Evolutionary conservation across 768 basidiomycete genomes (phyloP), one percentile per base, ranked within the genome.

Genomic region (Leccinum variicolor): DNA sequence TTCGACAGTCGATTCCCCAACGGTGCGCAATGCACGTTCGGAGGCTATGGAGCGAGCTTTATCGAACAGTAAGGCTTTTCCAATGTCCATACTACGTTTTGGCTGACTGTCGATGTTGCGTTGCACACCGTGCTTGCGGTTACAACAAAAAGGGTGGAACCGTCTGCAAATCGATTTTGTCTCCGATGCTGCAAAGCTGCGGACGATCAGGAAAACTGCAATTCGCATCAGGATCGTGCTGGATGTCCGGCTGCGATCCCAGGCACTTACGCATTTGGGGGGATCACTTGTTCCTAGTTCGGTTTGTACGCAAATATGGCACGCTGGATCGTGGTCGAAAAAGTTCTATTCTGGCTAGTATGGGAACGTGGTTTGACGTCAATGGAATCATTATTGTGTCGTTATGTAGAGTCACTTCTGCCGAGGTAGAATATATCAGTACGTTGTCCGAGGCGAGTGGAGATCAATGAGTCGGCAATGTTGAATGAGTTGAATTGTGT

Each of bases 1-100:
- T 75, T 80, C 56, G 81, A 82, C 50, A 71, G 76, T 45, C 75
- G 81, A 23, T 82, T 75, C 62, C 81, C 80, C 2, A 76, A 82
- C 51, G 81, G 81, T n/a, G 81, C 81, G 21, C 77, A 79, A 50
- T 82, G 81, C 66, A 73, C 74, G 3, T 82, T 77, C 56, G 81
- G 81, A 43, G 81, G 81, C 5, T 77, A 75, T 46, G 79, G 75
- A 6, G 78, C 79, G 39, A 82, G 81, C 55, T 82, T 82, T 57
- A 80, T 82, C 39, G 73, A 81, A 64, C 73, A 75, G 81, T 81
- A 57, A 62, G 79, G 41, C 14, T 0, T 26, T 46, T 1, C 61
- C 41, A 1, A 14, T 46, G 8, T 29, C 14, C 13, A 4, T 25
- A 26, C 34, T 14, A 28, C n/a, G 34, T 28, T 36, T 33, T 31